Evolutionary conservation across 2,329 filamentous ascomycete genomes (phyloP), one percentile per base, ranked within the genome.

Genomic region (Fusarium ambrosium): DNA sequence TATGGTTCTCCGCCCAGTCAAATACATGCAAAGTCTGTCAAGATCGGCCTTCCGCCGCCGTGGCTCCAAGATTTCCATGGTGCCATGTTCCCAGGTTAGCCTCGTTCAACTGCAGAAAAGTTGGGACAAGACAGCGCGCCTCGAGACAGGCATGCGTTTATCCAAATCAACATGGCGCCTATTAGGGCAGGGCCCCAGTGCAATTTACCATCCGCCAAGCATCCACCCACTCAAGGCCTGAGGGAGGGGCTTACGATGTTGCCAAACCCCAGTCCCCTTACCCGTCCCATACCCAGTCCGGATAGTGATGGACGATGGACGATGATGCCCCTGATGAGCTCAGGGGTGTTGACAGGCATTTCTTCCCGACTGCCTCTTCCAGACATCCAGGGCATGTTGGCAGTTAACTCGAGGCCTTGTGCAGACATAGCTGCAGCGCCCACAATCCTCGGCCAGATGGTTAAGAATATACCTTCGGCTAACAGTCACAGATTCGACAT

Each of bases 201-300:
- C 68, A 79, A 79, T 79, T 79, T 79, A 67, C 71, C 68, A 48
- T 63, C 76, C 73, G 67, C 70, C 74, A 64, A 58, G 45, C 69
- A 73, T 71, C 77, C 77, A 77, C 76, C 60, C 62, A 48, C 39
- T 58, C 66, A 64, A 37, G 43, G 48, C 48, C 48, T 53, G 16
- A 53, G 10, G 48, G 48, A 53, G 62, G 60, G 41, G 64, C 64
- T 68, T 63, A 53, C 51, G 64, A 62, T 72, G 56, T 64, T 37
- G 41, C 58, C 45, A 65, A 66, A 48, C 56, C 71, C 69, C 64
- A 34, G 73, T 70, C 72, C 27, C 51, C 41, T 43, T 45, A 41
- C 36, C 51, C 22, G 56, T 29, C 20, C 74, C 32, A 62, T 68
- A 70, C 68, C 71, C 61, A 73, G 70, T 75, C 66, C 55, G 66